Percentiles rank a stretch among this genome's conserved stretches.
Evolutionary conservation across 192 early-diverging fungal genomes (phyloP).

Genomic region (Oehlia diaphana): DNA sequence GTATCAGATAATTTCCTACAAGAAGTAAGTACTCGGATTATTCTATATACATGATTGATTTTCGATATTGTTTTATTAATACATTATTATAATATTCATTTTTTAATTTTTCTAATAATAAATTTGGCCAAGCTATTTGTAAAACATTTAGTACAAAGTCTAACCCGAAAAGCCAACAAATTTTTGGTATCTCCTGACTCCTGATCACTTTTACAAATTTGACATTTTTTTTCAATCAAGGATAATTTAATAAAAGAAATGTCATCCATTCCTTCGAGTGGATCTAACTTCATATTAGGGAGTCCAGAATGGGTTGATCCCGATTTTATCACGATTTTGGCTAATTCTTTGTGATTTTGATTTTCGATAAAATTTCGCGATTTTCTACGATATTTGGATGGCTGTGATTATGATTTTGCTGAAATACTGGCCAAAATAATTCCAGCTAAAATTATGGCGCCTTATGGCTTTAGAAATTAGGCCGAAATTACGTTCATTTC

Average conservation of each 20-base stretch:
- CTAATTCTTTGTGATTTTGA: no score
- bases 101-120: background rate
- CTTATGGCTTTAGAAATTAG: no score
- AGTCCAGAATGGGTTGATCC: no score
- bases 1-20: background rate
- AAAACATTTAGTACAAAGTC: conserved; percentile 3
- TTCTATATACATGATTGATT: background rate
- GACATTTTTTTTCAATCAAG: conserved; percentile 7
- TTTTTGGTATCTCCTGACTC: background rate
- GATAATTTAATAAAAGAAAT: conserved; percentile 4
- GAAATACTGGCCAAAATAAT: no score
- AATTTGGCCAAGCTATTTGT: background rate
- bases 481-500: no score
- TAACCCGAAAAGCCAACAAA: conserved; percentile 15
- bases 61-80: background rate
- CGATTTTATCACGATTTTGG: no score
- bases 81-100: background rate
- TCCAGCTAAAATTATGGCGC: no score
- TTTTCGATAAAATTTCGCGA: no score
- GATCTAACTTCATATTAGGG: background rate
- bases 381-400: no score
- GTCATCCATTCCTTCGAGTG: conserved; percentile 10
- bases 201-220: conserved; percentile 9
- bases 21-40: background rate
- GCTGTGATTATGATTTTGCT: no score